Evolutionary conservation across 2,329 filamentous ascomycete genomes (phyloP), one percentile per base, ranked within the genome.

Genomic region (Aspergillus glaucus): DNA sequence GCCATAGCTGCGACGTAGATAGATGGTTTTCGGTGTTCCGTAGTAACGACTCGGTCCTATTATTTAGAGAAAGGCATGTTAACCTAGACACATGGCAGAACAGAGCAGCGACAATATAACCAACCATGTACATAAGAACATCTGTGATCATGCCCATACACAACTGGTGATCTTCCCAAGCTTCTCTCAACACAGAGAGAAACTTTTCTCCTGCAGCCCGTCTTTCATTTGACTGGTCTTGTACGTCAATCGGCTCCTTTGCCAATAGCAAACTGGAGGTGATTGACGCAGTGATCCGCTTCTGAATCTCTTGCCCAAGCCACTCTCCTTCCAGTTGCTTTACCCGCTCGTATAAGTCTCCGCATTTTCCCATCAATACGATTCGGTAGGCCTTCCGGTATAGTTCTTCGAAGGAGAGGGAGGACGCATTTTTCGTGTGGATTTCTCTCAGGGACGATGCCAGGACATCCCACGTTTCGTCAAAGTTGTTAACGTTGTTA

Each of bases 111-210:
- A 17, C n/a, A 45, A 39, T 12, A 37, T 8, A 32, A 34, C 24
- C 26, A n/a, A 82, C 80, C 77, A 98, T 88, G 64, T 96, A 96
- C 90, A 97, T 96, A 45, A 97, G 77, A 28, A 97, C 89, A 67
- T 97, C 93, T 3, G 91, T 90, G 45, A 89, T 85, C 92, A 97
- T 97, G 63, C 89, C 90, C 88, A 95, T 95, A 41, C 87, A 91
- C 49, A 87, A 81, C 64, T 91, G 88, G 64, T 98, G 91, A 54
- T 94, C 87, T 52, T 90, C 82, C 89, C 91, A 98, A 2, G 85
- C 82, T 50, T 84, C 78, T 58, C 86, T 86, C 12, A 97, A 69
- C 0, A 82, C 85, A 48, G 81, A 81, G 50, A 98, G 70, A 55
- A 97, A 94, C 62, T 79, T 84, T 68, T 95, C 90, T 43, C 91